A percentile compares a stretch with the other conserved stretches of the same genome.
Evolutionary conservation across 2,329 filamentous ascomycete species (phyloP).

Genomic region (Dryadomyces sulphureus): DNA sequence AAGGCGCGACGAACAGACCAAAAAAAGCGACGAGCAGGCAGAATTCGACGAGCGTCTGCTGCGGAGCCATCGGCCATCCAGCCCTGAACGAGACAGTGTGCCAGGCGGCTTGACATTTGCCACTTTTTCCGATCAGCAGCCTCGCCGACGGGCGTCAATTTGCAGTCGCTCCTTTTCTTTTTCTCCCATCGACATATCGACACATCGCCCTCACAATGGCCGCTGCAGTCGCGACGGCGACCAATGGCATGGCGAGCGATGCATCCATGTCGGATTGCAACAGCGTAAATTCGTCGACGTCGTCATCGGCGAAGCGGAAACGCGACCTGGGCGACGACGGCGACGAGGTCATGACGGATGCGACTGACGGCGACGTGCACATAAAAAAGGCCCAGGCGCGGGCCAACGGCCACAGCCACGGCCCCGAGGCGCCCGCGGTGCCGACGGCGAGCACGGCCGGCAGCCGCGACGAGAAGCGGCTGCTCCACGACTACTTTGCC

Average conservation of each 20-base stretch:
- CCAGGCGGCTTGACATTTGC: no score
- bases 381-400: background rate
- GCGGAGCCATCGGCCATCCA: no score
- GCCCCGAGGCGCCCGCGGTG: conserved; percentile 13
- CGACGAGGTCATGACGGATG: conserved; percentile 7
- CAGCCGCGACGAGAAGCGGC: conserved; percentile 17
- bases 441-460: conserved; percentile 10
- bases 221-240: conserved; percentile 15
- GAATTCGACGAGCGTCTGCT: no score
- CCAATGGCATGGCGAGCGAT: conserved; percentile 16
- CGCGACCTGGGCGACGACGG: conserved; percentile 33
- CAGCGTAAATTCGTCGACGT: conserved; percentile 13
- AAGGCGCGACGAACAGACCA: background rate
- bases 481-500: conserved; percentile 26
- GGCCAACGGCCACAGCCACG: conserved; percentile 14
- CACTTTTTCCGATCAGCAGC: no score
- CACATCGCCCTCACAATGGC: conserved; percentile 15
- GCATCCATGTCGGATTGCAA: conserved; percentile 14
- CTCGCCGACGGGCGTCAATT: no score
- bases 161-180: background rate
- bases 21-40: background rate
- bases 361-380: background rate
- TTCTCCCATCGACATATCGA: background rate
- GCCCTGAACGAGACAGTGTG: no score
- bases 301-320: conserved; percentile 36